These are phyloP conservation scores for Penicillium pulvis DNA, from an alignment of 495 filamentous ascomycete species.

Conservation along the genomic window DNA sequence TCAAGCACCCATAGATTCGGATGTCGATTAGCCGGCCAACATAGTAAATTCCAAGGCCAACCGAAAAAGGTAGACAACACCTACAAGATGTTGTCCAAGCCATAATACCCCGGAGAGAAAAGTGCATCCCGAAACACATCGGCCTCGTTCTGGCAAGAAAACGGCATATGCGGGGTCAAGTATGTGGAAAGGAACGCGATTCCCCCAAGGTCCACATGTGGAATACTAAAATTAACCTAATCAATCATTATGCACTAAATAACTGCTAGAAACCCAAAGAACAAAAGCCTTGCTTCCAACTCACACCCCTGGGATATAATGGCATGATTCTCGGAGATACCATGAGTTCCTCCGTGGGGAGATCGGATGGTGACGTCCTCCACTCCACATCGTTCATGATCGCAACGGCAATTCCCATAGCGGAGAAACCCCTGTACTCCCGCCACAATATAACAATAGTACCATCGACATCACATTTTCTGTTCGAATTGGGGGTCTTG, in stretches of 20 bases:
- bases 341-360: slow-evolving; percentile 3
- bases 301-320: background rate
- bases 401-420: background rate
- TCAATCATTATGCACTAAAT: background rate
- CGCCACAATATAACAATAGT: background rate
- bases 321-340: background rate
- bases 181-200: slow-evolving; percentile 11
- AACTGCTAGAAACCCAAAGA: background rate
- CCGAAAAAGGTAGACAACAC: too few species aligned
- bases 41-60: too few species aligned
- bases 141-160: background rate
- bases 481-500: background rate
- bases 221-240: background rate
- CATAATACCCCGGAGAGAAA: background rate
- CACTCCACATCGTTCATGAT: slow-evolving; percentile 9
- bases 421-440: background rate
- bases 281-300: background rate
- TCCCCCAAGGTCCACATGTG: slow-evolving; percentile 15
- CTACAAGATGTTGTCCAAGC: background rate
- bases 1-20: too few species aligned
- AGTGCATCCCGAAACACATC: background rate
- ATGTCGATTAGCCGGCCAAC: too few species aligned
- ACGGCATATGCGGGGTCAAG: background rate
- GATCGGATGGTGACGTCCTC: slow-evolving; percentile 24
- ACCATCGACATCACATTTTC: background rate